phyloP scores from a whole-genome alignment of 345 rosid species.

The Brassica napus region DNA sequence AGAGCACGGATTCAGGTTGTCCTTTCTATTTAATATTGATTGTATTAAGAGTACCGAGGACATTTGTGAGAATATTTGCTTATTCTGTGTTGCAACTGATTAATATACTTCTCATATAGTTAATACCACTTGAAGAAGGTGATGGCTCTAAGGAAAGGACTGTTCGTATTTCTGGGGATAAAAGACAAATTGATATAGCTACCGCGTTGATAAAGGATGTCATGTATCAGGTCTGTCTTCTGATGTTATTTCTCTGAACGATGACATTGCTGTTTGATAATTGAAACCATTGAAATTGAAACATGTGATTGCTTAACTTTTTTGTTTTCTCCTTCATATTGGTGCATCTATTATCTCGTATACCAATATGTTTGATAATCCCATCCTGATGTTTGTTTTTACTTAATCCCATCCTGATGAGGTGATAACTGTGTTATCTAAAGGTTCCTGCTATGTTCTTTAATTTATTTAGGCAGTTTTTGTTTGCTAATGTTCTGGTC shows the following conservation, averaged over 20 bases:
- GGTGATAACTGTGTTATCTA: neutral
- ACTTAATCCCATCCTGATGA: neutral
- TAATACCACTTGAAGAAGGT: slow-evolving; percentile 93
- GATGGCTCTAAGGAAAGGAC: slow-evolving; percentile 87
- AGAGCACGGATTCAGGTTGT: slow-evolving; percentile 97
- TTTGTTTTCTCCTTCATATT: slow-evolving; percentile 8
- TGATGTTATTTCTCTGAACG: slow-evolving; percentile 16
- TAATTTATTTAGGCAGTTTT: neutral
- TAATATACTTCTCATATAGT: slow-evolving; percentile 41
- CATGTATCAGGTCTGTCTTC: slow-evolving; percentile 79
- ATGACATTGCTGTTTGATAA: slow-evolving; percentile 10
- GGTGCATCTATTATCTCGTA: slow-evolving; percentile 7
- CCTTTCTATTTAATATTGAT: slow-evolving; percentile 19
- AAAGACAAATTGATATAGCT: slow-evolving; percentile 78
- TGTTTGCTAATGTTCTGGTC: slow-evolving; percentile 20
- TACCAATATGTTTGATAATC: neutral
- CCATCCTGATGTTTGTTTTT: neutral
- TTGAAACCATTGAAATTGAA: neutral
- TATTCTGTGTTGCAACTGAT: slow-evolving; percentile 21
- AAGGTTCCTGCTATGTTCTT: neutral
- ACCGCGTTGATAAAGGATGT: slow-evolving; percentile 79
- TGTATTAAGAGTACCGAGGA: neutral
- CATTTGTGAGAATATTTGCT: neutral
- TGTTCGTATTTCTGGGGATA: slow-evolving; percentile 86
- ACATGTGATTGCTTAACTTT: slow-evolving; percentile 20